Evolutionary conservation across 2,329 filamentous ascomycete genomes (phyloP), one percentile per base, ranked within the genome.

Genomic region (Bipolaris oryzae): DNA sequence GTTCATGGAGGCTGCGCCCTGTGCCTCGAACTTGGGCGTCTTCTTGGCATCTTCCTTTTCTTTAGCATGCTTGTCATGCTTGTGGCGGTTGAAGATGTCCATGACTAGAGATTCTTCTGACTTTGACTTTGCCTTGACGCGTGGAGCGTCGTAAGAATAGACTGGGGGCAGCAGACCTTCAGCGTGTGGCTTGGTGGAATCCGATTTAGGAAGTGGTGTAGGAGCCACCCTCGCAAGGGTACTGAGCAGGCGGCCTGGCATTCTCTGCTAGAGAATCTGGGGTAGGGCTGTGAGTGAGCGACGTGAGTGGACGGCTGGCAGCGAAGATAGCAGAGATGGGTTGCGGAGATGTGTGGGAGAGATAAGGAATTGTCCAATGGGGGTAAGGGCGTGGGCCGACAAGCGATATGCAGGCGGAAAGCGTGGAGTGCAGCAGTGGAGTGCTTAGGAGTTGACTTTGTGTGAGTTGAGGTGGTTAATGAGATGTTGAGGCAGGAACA

Each of bases 1-100:
- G 56, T 84, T 80, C 61, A 89, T 76, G 60, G 80, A 83, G 48
- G 84, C 82, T 2, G 81, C 75, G 46, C 79, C 76, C 34, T 72
- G 66, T 7, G 76, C 69, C 28, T 76, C 75, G 7, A 72, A 60
- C 63, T 71, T 75, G 43, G 74, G 72, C 41, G 64, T 71, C 63
- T 74, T 76, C 60, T 70, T 72, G 60, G 35, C 16, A 7, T 72
- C 69, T 2, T 68, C 65, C 39, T 57, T 54, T 1, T 54, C 44
- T 23, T 57, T 57, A 43, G 68, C 64, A 37, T 65, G 63, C 61
- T 62, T 66, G 55, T 69, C 66, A 34, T 68, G 65, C 50, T 61
- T 59, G 68, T 76, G 73, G 65, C 75, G 75, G 62, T 74, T 76
- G 63, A 77, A 71, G 21, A 72, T 70, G 45, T 76, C 75, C 74